Base-by-base conservation (phyloP, 2,329 filamentous ascomycete species). In the Pseudocercospora cruenta region DNA sequence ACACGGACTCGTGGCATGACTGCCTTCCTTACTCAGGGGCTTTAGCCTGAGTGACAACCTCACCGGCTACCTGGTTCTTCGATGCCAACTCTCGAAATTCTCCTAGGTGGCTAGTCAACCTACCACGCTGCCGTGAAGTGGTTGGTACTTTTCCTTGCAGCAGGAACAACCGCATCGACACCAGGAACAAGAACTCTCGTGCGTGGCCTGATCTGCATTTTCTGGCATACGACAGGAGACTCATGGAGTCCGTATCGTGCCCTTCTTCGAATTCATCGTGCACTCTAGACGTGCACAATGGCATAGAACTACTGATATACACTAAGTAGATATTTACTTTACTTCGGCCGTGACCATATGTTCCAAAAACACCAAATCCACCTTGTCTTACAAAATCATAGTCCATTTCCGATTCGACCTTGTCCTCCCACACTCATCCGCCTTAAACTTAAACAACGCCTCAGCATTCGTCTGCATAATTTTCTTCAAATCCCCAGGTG, bases 361-460 rank as follows among this genome's bases (percentile, higher is more conserved):
- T 12, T 24, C 4, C 19, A 10, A 26, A 24, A 19, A 19, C 49
- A 14, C 9, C 31, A 10, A 33, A n/a, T n/a, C n/a, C 45, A 53
- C 19, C 8, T 22, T 22, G 12, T 26, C 5, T 26, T 28, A 55
- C 16, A 55, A 26, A 55, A 55, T 55, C 51, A 55, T 55, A 28
- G 51, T 55, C 51, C 51, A 55, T 19, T 55, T 55, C 51, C 51
- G 21, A 31, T 55, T 55, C 24, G 51, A 55, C 24, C 51, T 26
- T 16, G 51, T 55, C 51, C 51, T 16, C 16, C 51, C 51, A 55
- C 51, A 55, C 51, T 55, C 51, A 55, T 55, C 51, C 51, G 45
- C 59, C 33, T 53, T 61, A 33, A 63, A 55, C 51, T 45, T 63
- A 39, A 63, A 63, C 26, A 63, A 21, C 22, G 21, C 60, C 60